phyloP scores from a whole-genome alignment of 2,329 filamentous ascomycete species.

The Phialophora verrucosa region DNA sequence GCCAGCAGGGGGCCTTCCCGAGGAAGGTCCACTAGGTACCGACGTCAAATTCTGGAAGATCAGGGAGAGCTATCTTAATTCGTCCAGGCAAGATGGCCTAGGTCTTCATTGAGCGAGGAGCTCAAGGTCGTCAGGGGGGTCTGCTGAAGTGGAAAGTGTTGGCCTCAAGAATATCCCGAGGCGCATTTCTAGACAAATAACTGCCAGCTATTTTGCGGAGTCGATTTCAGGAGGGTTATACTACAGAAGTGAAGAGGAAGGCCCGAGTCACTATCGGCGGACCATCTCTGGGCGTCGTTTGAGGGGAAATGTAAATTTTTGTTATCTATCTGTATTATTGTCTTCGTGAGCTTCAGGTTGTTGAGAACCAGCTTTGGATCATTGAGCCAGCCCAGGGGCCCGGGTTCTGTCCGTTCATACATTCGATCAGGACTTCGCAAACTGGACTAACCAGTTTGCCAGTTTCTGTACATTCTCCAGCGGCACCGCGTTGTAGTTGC shows the following conservation, averaged over 20 bases:
- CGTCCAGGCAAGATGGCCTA: background rate
- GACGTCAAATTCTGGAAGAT: background rate
- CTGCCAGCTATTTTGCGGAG: too few species aligned
- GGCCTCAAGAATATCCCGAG: background rate
- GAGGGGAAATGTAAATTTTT: background rate
- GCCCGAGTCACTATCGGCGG: background rate
- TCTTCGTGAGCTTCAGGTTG: background rate
- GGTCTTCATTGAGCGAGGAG: background rate
- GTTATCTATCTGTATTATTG: background rate
- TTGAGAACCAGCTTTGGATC: background rate
- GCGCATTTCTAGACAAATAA: background rate
- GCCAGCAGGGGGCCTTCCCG: background rate
- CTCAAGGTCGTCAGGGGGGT: background rate
- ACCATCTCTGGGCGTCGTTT: background rate
- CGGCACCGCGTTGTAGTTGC: conserved; percentile 87
- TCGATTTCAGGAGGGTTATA: too few species aligned
- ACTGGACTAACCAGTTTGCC: conserved; percentile 57
- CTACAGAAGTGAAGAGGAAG: background rate
- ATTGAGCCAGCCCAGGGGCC: background rate
- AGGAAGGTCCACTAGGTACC: background rate
- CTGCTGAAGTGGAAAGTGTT: background rate
- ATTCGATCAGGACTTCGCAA: conserved; percentile 39
- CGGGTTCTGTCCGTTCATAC: background rate
- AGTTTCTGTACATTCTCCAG: conserved; percentile 53
- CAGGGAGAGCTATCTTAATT: background rate